phyloP scores from a whole-genome alignment of 345 rosid species.

The Dipteronia dyeriana region DNA sequence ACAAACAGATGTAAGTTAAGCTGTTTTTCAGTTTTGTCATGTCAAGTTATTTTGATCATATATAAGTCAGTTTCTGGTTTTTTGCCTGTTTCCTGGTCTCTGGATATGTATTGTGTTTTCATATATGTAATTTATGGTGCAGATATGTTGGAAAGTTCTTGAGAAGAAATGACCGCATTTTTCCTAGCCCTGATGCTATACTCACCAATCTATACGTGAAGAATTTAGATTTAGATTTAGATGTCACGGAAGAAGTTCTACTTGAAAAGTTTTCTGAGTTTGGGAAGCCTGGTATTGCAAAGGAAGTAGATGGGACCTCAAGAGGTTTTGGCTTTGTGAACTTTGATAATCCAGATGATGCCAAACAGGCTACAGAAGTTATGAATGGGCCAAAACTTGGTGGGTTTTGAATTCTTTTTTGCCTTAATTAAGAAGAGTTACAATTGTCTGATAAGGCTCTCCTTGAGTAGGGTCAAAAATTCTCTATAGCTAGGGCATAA shows the following conservation, averaged over 20 bases:
- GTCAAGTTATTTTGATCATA: neutral
- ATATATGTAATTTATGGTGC: neutral
- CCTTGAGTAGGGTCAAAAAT: slow-evolving; percentile 53
- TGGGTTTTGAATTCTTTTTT: slow-evolving; percentile 15
- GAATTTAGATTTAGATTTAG: slow-evolving; percentile 11
- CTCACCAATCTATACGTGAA: slow-evolving; percentile 16
- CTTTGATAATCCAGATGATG: slow-evolving; percentile 18
- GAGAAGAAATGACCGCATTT: neutral
- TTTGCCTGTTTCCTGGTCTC: neutral
- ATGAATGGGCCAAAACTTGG: slow-evolving; percentile 23
- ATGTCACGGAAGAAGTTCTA: slow-evolving; percentile 7
- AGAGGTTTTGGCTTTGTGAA: slow-evolving; percentile 27
- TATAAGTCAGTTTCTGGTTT: neutral
- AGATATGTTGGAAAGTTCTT: slow-evolving; percentile 1
- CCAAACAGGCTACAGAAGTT: slow-evolving; percentile 6
- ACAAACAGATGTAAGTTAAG: slow-evolving; percentile 61
- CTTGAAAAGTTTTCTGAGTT: slow-evolving; percentile 13
- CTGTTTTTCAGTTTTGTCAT: neutral
- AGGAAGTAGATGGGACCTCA: slow-evolving; percentile 13
- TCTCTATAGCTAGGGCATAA: slow-evolving; percentile 78
- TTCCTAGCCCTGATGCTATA: slow-evolving; percentile 28
- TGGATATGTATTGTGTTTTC: neutral
- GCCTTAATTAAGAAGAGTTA: slow-evolving; percentile 13
- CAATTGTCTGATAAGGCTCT: neutral
- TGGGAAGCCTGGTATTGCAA: slow-evolving; percentile 19